phyloP scores from a whole-genome alignment of 2,329 filamentous ascomycete species.

The Apiospora koreana region DNA sequence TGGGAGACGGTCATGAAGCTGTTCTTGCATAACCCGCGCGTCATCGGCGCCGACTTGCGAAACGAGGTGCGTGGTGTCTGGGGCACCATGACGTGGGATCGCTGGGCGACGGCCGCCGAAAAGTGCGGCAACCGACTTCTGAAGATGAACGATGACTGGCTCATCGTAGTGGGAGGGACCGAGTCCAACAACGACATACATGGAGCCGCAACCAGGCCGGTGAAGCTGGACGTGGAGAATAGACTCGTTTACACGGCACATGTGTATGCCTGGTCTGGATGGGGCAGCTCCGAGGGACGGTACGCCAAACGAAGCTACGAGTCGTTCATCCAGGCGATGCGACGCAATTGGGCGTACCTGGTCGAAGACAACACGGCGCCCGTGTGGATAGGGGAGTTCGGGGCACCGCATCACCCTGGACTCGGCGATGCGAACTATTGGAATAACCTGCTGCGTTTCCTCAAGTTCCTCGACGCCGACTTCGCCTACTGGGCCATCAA shows the following conservation, averaged over 20 bases:
- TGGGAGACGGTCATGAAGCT: slow-evolving; percentile 66
- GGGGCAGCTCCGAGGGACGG: slow-evolving; percentile 61
- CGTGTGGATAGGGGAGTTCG: slow-evolving; percentile 71
- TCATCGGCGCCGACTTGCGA: slow-evolving; percentile 67
- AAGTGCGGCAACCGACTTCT: slow-evolving; percentile 62
- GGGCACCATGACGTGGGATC: slow-evolving; percentile 68
- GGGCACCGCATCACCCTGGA: slow-evolving; percentile 54
- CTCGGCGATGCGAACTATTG: slow-evolving; percentile 65
- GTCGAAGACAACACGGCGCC: slow-evolving; percentile 57
- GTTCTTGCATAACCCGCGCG: slow-evolving; percentile 58
- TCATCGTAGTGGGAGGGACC: slow-evolving; percentile 68
- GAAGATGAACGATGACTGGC: slow-evolving; percentile 61
- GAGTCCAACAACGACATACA: slow-evolving; percentile 67
- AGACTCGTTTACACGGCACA: slow-evolving; percentile 68
- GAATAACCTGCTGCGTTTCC: slow-evolving; percentile 61
- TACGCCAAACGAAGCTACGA: slow-evolving; percentile 62
- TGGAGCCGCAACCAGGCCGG: slow-evolving; percentile 54
- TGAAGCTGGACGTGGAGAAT: slow-evolving; percentile 55
- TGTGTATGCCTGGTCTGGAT: slow-evolving; percentile 71
- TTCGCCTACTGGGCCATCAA: slow-evolving; percentile 74
- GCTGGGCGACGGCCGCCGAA: slow-evolving; percentile 66
- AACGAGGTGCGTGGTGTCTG: slow-evolving; percentile 70
- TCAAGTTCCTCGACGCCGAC: slow-evolving; percentile 60
- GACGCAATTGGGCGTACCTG: slow-evolving; percentile 66
- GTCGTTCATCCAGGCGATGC: slow-evolving; percentile 65